These are phyloP conservation scores for Penicillium verhagenii DNA, from an alignment of 495 filamentous ascomycete genomes.

Conservation along the genomic window DNA sequence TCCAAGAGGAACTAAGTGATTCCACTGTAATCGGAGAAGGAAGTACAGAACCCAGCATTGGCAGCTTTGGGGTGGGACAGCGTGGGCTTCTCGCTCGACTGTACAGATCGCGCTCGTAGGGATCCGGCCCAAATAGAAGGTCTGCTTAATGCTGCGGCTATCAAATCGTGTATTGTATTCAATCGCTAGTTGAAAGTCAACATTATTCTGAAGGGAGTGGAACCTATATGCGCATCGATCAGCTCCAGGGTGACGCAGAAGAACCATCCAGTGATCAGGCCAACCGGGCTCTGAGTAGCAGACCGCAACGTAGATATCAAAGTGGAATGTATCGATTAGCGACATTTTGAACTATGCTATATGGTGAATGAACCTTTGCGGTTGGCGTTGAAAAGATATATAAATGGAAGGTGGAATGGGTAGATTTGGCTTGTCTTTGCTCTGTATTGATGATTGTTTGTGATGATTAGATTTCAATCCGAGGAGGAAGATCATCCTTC, in stretches of 20 bases:
- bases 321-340: not conserved
- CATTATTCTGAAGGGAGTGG: not conserved
- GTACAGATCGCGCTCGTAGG: not conserved
- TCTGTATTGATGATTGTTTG: not conserved
- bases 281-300: not conserved
- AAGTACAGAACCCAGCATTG: not conserved
- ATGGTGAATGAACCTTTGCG: not conserved
- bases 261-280: not conserved
- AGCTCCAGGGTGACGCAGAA: not conserved
- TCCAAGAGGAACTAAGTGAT: not conserved
- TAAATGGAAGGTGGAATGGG: not conserved
- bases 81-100: not conserved
- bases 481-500: not conserved
- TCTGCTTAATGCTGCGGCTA: not conserved
- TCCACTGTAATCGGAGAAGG: not conserved
- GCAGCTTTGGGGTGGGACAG: slow-evolving; percentile 1
- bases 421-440: not conserved
- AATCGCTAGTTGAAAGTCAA: not conserved
- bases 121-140: not conserved
- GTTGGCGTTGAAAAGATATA: not conserved
- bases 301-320: not conserved
- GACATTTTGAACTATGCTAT: not conserved
- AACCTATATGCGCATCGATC: not conserved
- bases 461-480: not conserved
- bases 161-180: not conserved